Conservation (phyloP, 805 yeast species). For the Starmerella vitae region DNA sequence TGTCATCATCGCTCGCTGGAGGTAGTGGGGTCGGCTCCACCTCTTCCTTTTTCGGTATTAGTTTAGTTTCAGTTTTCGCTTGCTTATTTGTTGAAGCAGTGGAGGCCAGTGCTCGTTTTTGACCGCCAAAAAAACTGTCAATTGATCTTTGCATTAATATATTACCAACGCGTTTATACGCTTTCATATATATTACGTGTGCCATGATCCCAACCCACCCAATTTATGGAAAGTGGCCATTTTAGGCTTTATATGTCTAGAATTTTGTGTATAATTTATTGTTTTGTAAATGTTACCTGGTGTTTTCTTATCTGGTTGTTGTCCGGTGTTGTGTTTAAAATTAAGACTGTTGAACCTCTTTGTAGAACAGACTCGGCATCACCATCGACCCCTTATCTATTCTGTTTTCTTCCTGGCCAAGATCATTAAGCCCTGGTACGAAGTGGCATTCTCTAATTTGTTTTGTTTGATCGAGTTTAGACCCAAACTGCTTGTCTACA, state of each 20-base stretch:
- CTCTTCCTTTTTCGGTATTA: not conserved
- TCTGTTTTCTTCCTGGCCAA: constrained; percentile 6
- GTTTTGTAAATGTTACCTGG: no score
- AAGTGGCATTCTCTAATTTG: constrained; percentile 9
- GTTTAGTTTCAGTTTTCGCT: not conserved
- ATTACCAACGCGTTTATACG: constrained; percentile 2
- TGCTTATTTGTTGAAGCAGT: constrained; percentile 1
- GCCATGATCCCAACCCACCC: no score
- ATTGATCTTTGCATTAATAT: constrained; percentile 19
- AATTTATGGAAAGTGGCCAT: no score
- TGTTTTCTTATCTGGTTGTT: no score
- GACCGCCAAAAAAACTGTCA: constrained; percentile 19
- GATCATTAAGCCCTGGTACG: constrained; percentile 14
- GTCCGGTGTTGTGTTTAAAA: no score
- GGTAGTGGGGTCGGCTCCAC: no score
- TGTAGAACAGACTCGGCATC: constrained; percentile 1
- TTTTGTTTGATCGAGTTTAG: constrained; percentile 11
- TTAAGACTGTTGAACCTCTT: not conserved
- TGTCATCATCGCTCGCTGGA: not conserved
- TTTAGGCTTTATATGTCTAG: no score
- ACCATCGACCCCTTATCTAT: constrained; percentile 12
- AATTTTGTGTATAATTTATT: no score
- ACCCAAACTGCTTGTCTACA: constrained; percentile 1
- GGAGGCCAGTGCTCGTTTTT: constrained; percentile 9
- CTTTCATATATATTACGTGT: not conserved